Evolutionary conservation across 129 eudicot genomes (phyloP).

Genomic region (Arctium lappa): DNA sequence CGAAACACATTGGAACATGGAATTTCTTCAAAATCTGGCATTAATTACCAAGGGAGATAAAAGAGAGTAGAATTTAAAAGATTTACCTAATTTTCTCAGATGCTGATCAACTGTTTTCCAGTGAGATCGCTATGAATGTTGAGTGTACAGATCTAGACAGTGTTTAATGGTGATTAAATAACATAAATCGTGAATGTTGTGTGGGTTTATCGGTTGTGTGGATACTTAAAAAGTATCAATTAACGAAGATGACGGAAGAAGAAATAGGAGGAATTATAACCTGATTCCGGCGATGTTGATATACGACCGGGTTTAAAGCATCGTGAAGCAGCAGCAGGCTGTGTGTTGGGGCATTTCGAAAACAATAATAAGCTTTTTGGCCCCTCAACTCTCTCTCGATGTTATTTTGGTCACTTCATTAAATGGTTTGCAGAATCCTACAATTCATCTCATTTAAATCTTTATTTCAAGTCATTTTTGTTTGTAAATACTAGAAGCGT

Average conservation of each 20-base stretch:
- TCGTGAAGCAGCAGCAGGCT: slow-evolving; percentile 25
- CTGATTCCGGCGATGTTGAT: slow-evolving; percentile 38
- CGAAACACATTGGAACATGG: neutral
- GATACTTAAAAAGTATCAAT: slow-evolving; percentile 13
- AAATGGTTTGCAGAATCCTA: neutral
- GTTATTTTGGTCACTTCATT: slow-evolving; percentile 3
- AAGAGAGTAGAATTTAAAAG: neutral
- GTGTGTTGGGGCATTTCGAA: neutral
- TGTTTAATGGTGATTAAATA: slow-evolving; percentile 5
- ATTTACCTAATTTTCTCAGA: slow-evolving; percentile 4
- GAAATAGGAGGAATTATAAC: slow-evolving; percentile 7
- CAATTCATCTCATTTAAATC: too few species aligned
- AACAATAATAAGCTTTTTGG: neutral
- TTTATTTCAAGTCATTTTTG: too few species aligned
- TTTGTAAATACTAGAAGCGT: too few species aligned
- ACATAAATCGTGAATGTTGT: slow-evolving; percentile 9
- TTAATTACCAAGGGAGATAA: neutral
- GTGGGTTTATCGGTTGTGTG: slow-evolving; percentile 16
- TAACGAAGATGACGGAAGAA: slow-evolving; percentile 25
- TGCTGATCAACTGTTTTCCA: slow-evolving; percentile 15
- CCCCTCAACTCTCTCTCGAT: neutral
- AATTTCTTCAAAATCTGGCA: neutral
- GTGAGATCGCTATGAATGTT: slow-evolving; percentile 30
- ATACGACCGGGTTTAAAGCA: slow-evolving; percentile 38
- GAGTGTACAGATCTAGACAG: slow-evolving; percentile 25